phyloP scores from a whole-genome alignment of 805 yeast genomes.

The Cephaloascus albidus region DNA sequence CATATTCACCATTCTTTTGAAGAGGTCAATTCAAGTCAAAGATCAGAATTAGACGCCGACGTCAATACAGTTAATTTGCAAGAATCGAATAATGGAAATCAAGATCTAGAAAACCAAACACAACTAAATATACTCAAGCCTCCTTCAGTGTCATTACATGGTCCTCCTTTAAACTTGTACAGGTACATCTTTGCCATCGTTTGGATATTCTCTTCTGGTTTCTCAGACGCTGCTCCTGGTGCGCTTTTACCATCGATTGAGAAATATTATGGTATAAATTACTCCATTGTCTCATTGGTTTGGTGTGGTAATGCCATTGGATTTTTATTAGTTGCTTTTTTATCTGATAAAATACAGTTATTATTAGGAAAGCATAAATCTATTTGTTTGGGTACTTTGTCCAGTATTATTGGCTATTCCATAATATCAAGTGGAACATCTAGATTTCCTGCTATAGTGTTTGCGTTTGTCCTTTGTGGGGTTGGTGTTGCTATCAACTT shows the following conservation, averaged over 20 bases:
- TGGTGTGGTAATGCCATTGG: constrained; percentile 20
- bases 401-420: constrained; percentile 8
- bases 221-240: constrained; percentile 19
- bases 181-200: not conserved
- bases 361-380: constrained; percentile 11
- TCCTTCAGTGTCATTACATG: not conserved
- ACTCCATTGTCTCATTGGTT: constrained; percentile 16
- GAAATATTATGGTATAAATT: constrained; percentile 12
- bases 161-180: not conserved
- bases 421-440: constrained; percentile 11
- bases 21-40: no score
- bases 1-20: no score
- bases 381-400: constrained; percentile 7
- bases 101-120: no score
- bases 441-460: constrained; percentile 11
- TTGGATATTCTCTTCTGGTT: constrained; percentile 13
- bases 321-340: constrained; percentile 13
- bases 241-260: constrained; percentile 17
- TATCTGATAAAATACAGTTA: constrained; percentile 15
- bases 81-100: no score
- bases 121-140: no score
- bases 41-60: no score
- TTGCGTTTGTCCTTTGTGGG: constrained; percentile 15
- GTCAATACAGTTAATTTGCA: no score
- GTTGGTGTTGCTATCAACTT: constrained; percentile 11